Conservation (phyloP, 257 asterid species). For the Solanum okadae region DNA sequence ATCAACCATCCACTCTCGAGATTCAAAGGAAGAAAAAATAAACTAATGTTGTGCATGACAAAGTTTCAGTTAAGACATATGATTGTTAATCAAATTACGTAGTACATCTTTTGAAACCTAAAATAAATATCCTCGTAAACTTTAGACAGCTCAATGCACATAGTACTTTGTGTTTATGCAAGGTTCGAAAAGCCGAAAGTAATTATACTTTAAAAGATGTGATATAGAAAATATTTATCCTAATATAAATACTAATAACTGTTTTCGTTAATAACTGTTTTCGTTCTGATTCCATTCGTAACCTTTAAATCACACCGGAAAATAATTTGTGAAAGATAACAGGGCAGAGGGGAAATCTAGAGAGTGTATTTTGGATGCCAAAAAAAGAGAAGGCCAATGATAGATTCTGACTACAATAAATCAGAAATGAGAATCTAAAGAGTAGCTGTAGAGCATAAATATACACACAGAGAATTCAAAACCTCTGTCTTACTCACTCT, state of each 20-base stretch:
- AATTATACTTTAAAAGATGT: neutral
- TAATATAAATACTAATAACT: too few species aligned
- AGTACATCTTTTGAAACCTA: neutral
- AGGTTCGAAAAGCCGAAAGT: too few species aligned
- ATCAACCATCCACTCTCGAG: too few species aligned
- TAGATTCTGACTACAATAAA: neutral
- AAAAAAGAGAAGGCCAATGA: neutral
- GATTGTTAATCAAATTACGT: neutral
- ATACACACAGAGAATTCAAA: neutral
- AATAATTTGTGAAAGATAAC: too few species aligned
- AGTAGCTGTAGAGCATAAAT: neutral
- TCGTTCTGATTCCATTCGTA: rapidly evolving
- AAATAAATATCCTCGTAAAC: neutral
- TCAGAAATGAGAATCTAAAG: neutral
- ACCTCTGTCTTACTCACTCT: neutral
- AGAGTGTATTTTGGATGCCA: neutral
- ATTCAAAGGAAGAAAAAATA: too few species aligned
- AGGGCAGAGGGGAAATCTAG: neutral
- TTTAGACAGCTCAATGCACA: neutral
- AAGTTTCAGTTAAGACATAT: neutral
- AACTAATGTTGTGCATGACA: too few species aligned
- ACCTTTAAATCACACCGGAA: neutral
- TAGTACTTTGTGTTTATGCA: neutral
- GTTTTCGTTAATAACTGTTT: too few species aligned
- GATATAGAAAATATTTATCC: too few species aligned